Percentiles rank a stretch among this genome's conserved stretches.
Evolutionary conservation across 2,329 filamentous ascomycete species (phyloP).

Genomic region (Talaromyces rugulosus): DNA sequence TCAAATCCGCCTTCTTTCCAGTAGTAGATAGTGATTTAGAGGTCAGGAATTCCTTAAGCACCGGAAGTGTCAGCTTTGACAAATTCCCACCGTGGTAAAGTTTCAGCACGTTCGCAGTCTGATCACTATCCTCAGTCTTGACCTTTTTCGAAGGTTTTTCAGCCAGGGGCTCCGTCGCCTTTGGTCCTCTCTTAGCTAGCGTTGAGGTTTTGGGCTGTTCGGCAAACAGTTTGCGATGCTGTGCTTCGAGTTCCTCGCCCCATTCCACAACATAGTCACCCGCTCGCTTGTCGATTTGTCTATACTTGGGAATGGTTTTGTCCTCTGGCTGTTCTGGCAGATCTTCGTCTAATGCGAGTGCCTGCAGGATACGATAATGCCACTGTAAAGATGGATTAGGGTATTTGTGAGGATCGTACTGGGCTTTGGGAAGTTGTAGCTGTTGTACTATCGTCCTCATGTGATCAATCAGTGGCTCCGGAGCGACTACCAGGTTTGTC

Average conservation of each 20-base stretch:
- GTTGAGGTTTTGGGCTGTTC: constrained; percentile 40
- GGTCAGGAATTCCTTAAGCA: constrained; percentile 46
- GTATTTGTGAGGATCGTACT: constrained; percentile 81
- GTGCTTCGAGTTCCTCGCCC: constrained; percentile 63
- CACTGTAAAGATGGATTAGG: constrained; percentile 91
- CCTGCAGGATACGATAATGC: constrained; percentile 94
- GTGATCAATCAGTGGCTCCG: constrained; percentile 68
- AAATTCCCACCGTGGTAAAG: constrained; percentile 41
- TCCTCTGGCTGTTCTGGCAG: constrained; percentile 71
- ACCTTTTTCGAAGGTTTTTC: constrained; percentile 42
- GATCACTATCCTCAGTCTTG: constrained; percentile 35
- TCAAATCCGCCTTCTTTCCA: constrained; percentile 49
- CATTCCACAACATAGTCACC: constrained; percentile 76
- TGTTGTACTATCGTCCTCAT: constrained; percentile 84
- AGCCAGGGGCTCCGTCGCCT: constrained; percentile 18
- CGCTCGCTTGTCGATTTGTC: constrained; percentile 83
- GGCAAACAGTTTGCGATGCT: constrained; percentile 44
- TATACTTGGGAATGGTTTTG: constrained; percentile 76
- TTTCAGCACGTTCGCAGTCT: constrained; percentile 32
- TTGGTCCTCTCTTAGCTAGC: constrained; percentile 44
- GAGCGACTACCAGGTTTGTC: constrained; percentile 52
- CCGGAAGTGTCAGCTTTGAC: constrained; percentile 44
- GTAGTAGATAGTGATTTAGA: constrained; percentile 37
- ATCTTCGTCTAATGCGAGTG: constrained; percentile 86
- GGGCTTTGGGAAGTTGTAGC: constrained; percentile 78